Evolutionary conservation across 495 filamentous ascomycete genomes (phyloP).

Genomic region (Viridothelium virens): DNA sequence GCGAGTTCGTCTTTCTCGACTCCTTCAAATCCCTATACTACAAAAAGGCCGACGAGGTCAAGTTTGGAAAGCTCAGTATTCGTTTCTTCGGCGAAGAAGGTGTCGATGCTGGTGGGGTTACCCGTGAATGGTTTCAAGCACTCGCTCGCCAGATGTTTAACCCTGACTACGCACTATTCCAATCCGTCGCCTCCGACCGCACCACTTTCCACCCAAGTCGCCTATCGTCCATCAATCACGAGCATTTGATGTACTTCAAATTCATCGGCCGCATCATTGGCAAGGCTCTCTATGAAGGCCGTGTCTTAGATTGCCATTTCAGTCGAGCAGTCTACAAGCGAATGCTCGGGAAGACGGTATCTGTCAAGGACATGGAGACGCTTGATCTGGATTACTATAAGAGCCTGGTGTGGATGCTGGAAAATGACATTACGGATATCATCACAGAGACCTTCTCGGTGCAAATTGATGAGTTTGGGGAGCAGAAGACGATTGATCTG

Average conservation of each 20-base stretch:
- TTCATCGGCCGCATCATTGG: constrained; percentile 98
- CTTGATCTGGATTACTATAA: constrained; percentile 98
- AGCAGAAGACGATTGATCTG: constrained; percentile 77
- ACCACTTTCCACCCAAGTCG: constrained; percentile 98
- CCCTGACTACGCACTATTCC: constrained; percentile 92
- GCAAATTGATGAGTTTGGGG: constrained; percentile 87
- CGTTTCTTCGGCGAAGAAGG: constrained; percentile 97
- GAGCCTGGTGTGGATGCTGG: constrained; percentile 96
- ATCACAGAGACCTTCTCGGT: constrained; percentile 96
- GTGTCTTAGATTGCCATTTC: constrained; percentile 97
- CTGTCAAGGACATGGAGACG: constrained; percentile 99
- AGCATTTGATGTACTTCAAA: constrained; percentile 98
- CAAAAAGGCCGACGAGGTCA: constrained; percentile 91
- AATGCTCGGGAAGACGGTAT: constrained; percentile 88
- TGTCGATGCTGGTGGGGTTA: constrained; percentile 95
- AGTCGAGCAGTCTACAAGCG: constrained; percentile 96
- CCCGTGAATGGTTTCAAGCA: constrained; percentile 98
- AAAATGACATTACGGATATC: constrained; percentile 98
- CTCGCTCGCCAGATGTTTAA: constrained; percentile 98
- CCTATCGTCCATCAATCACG: constrained; percentile 83
- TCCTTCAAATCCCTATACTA: constrained; percentile 94
- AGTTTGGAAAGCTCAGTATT: constrained; percentile 95
- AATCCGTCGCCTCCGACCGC: constrained; percentile 92
- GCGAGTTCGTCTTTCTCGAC: constrained; percentile 96
- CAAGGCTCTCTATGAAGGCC: constrained; percentile 94